Percentiles rank a stretch among this genome's conserved stretches.
Conservation (phyloP, 1,284 basidiomycete genomes). For the Trichosporon faecale region DNA sequence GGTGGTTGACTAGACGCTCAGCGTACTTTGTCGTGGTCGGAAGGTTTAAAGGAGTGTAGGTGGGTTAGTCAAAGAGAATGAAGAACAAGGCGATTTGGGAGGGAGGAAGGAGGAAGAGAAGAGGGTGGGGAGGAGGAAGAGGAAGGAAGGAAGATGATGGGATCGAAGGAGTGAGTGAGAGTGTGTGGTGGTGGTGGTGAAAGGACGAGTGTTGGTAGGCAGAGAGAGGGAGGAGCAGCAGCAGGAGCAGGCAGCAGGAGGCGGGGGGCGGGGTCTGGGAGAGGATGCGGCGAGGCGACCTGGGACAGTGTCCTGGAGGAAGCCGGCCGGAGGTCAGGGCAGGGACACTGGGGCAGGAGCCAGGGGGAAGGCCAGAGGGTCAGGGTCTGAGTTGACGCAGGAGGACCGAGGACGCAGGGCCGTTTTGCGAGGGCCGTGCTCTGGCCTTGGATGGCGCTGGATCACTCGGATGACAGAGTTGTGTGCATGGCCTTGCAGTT, state of each 20-base stretch:
- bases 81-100: slow-evolving; percentile 8
- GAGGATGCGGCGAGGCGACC: too few relatives aligned
- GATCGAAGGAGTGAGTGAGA: not conserved
- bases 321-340: not conserved
- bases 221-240: not conserved
- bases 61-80: slow-evolving; percentile 9
- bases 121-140: not conserved
- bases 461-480: not conserved
- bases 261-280: too few relatives aligned
- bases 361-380: not conserved
- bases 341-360: not conserved
- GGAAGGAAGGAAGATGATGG: not conserved
- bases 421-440: not conserved
- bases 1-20: slow-evolving; percentile 3
- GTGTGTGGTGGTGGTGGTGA: not conserved
- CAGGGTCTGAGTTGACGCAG: not conserved
- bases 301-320: not conserved
- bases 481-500: not conserved
- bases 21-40: not conserved
- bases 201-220: slow-evolving; percentile 6
- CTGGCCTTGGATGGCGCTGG: not conserved
- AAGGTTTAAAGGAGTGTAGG: not conserved
- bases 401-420: not conserved
- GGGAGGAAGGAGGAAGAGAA: not conserved
- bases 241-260: not conserved